These are phyloP conservation scores for Phialophora verrucosa DNA, from an alignment of 2,329 filamentous ascomycete species.

Conservation along the genomic window DNA sequence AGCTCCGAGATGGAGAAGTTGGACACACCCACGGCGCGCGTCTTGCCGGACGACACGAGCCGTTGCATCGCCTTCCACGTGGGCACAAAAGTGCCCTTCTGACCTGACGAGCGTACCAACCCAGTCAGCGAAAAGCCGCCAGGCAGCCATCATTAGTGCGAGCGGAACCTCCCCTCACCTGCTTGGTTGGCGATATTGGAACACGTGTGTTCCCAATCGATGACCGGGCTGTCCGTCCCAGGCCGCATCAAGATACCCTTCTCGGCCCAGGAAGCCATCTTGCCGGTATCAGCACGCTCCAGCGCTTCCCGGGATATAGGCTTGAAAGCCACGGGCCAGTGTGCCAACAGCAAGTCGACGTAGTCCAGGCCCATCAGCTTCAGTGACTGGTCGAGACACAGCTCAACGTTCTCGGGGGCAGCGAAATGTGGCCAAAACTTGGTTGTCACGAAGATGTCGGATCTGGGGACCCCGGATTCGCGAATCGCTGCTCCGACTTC, in stretches of 20 bases:
- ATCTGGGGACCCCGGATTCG: conserved; percentile 59
- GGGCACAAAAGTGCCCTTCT: conserved; percentile 41
- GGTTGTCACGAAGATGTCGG: conserved; percentile 59
- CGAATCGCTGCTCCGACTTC: conserved; percentile 59
- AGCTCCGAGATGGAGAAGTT: conserved; percentile 69
- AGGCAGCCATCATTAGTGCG: too few relatives aligned
- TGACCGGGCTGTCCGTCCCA: conserved; percentile 7
- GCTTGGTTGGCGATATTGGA: conserved; percentile 26
- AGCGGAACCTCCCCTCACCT: neutral
- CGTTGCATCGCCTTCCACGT: conserved; percentile 72
- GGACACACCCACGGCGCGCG: conserved; percentile 75
- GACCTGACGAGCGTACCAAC: conserved; percentile 3
- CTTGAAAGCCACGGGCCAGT: conserved; percentile 54
- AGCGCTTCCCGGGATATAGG: conserved; percentile 26
- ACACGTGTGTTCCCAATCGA: conserved; percentile 26
- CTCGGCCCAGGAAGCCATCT: conserved; percentile 15
- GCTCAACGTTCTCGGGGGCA: conserved; percentile 52
- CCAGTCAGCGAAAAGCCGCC: neutral
- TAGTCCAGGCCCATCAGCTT: conserved; percentile 71
- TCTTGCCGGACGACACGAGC: conserved; percentile 64
- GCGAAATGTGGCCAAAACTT: conserved; percentile 62
- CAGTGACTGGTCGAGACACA: conserved; percentile 65
- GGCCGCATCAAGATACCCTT: conserved; percentile 16
- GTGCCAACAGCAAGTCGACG: conserved; percentile 70
- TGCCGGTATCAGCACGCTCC: conserved; percentile 11